Conservation (phyloP, 441 rosid genomes). For the Populus tomentosa region DNA sequence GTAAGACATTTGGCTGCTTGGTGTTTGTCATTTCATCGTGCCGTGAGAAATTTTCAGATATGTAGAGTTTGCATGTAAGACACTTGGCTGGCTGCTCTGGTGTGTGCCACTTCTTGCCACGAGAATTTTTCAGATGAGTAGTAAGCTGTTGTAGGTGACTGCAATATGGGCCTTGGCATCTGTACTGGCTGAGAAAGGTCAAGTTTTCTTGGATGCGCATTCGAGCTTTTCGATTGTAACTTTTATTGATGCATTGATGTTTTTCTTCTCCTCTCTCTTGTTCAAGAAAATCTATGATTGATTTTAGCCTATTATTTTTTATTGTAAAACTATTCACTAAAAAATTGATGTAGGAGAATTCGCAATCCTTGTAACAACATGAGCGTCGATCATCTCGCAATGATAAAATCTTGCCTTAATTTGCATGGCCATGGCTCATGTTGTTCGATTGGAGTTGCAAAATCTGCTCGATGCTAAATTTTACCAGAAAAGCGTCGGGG, state of each 20-base stretch:
- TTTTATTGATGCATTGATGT: not conserved
- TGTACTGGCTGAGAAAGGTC: not conserved
- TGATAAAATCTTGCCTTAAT: not conserved
- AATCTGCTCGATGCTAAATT: not conserved
- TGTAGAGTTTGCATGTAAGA: not conserved
- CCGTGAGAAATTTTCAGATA: not conserved
- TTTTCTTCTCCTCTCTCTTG: not conserved
- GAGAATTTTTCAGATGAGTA: not conserved
- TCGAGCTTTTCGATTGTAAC: not conserved
- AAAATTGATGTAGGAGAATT: not conserved
- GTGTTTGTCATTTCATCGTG: not conserved
- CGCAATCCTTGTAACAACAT: not conserved
- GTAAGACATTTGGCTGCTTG: not conserved
- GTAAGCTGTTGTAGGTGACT: not conserved
- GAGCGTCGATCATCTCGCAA: not conserved
- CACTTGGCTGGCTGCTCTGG: not conserved
- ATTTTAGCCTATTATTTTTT: not conserved
- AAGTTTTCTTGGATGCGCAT: not conserved
- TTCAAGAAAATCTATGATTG: not conserved
- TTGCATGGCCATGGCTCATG: not conserved
- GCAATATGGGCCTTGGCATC: not conserved
- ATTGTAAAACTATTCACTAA: not conserved
- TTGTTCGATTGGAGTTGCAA: not conserved
- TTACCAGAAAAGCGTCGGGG: not conserved
- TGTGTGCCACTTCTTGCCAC: not conserved